Evolutionary conservation across 2,329 filamentous ascomycete genomes (phyloP).

Genomic region (Botrytis tulipae): DNA sequence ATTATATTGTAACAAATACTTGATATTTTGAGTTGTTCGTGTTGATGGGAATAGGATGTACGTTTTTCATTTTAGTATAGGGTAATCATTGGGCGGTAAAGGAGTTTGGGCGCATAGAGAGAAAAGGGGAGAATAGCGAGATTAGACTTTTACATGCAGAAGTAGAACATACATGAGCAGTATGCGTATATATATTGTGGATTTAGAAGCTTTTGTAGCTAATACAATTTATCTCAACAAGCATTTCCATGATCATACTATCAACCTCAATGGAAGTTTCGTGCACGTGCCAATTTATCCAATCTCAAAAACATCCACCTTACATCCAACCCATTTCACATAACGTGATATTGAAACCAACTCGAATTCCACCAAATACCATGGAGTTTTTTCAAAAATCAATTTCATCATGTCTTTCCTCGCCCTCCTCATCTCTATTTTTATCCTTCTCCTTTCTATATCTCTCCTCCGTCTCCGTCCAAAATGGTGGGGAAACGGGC

Average conservation of each 20-base stretch:
- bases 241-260: not conserved
- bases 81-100: not conserved
- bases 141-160: not conserved
- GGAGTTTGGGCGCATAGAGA: not conserved
- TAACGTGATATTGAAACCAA: not conserved
- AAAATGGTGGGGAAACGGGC: not conserved
- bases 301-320: not conserved
- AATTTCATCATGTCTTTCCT: not conserved
- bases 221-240: not conserved
- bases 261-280: not conserved
- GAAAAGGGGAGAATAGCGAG: too few species aligned
- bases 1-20: not conserved
- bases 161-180: not conserved
- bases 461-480: not conserved
- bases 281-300: not conserved
- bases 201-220: not conserved
- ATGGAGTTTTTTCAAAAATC: not conserved
- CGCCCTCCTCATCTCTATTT: not conserved
- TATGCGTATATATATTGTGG: not conserved
- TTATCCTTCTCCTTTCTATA: not conserved
- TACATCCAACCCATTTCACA: not conserved
- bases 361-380: not conserved
- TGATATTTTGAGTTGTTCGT: not conserved
- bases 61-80: not conserved
- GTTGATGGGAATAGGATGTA: not conserved